Evolutionary conservation across 768 basidiomycete genomes (phyloP).

Genomic region (Rhizopogon vesiculosus): DNA sequence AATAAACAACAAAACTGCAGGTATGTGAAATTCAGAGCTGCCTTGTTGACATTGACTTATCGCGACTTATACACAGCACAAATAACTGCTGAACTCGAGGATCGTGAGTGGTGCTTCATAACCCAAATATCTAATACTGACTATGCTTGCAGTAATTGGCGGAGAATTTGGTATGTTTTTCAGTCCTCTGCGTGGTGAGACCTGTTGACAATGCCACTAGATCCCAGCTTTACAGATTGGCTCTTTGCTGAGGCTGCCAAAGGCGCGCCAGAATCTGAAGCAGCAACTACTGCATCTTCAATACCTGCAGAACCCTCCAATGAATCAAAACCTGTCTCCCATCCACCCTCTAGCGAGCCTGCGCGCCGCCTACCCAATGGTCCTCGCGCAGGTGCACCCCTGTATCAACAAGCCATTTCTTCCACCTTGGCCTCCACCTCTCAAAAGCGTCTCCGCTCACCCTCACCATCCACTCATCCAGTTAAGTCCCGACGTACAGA

Average conservation of each 20-base stretch:
- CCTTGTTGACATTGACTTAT: conserved; percentile 7
- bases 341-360: conserved; percentile 26
- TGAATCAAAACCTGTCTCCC: conserved; percentile 25
- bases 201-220: conserved; percentile 30
- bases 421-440: conserved; percentile 53
- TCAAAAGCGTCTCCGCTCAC: conserved; percentile 65
- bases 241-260: conserved; percentile 77
- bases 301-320: conserved; percentile 20
- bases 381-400: conserved; percentile 45
- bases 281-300: conserved; percentile 27
- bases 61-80: conserved; percentile 45
- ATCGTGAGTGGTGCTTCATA: conserved; percentile 41
- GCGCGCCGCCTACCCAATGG: conserved; percentile 36
- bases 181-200: conserved; percentile 1
- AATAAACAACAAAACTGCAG: conserved; percentile 83
- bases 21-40: conserved; percentile 35
- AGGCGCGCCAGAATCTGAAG: conserved; percentile 52
- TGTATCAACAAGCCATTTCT: conserved; percentile 73
- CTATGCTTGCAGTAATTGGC: conserved; percentile 55
- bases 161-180: conserved; percentile 62
- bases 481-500: conserved; percentile 73
- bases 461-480: conserved; percentile 57
- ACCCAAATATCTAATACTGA: conserved; percentile 10
- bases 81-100: conserved; percentile 85
- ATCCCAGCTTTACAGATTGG: conserved; percentile 85